Conservation (phyloP, 177 flowering plant species). For the Tripterygium wilfordii region DNA sequence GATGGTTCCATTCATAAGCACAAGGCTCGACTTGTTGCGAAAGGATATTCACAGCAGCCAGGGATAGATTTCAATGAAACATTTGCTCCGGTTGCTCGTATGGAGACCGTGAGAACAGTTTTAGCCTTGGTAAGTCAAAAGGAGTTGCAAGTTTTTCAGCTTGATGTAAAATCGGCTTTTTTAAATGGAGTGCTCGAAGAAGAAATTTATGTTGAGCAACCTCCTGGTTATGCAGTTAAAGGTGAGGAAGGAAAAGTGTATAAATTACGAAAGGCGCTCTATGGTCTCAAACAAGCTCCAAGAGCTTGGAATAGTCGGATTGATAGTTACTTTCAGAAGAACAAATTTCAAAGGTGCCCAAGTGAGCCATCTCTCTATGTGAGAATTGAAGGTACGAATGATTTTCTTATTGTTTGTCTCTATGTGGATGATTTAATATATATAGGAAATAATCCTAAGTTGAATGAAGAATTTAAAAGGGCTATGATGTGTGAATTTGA, state of each 20-base stretch:
- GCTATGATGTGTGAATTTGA: constrained; percentile 7
- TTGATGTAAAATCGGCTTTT: neutral
- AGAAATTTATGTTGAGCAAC: too few species aligned
- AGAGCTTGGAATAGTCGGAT: too few species aligned
- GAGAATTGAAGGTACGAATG: neutral
- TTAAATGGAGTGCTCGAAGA: too few species aligned
- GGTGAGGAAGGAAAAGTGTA: too few species aligned
- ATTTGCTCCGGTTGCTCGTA: neutral
- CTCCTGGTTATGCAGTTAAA: too few species aligned
- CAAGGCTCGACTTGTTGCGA: neutral
- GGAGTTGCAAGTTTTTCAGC: neutral
- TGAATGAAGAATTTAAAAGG: neutral
- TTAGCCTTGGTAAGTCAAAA: neutral
- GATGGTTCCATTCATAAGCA: neutral
- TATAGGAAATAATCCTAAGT: neutral
- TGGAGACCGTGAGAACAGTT: neutral
- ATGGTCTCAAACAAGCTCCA: too few species aligned
- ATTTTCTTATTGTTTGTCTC: neutral
- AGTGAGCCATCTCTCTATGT: too few species aligned
- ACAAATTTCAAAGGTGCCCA: too few species aligned
- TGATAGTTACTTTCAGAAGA: too few species aligned
- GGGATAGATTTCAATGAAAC: neutral
- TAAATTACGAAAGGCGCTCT: too few species aligned
- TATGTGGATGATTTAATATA: constrained; percentile 12
- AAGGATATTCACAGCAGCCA: neutral